Percentiles rank a stretch among this genome's conserved stretches.
These are phyloP conservation scores for Mortierella sp. DNA, from an alignment of 371 early-diverging fungal genomes.

Conservation along the genomic window DNA sequence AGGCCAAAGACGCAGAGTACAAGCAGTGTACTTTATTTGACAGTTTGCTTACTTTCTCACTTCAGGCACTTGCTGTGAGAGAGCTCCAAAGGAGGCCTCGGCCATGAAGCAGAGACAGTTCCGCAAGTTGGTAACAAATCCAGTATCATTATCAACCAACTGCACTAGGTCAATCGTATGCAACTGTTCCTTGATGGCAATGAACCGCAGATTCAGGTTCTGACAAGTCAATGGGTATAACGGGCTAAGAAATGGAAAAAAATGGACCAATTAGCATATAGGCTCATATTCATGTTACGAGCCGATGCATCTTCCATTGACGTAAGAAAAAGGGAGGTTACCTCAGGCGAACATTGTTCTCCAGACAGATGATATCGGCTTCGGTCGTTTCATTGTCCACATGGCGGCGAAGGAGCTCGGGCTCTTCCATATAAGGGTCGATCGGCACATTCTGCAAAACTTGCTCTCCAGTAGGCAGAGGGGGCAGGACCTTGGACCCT, in stretches of 20 bases:
- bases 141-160: slow-evolving; percentile 79
- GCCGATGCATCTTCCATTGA: not conserved
- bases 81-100: slow-evolving; percentile 56
- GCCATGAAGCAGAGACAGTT: slow-evolving; percentile 62
- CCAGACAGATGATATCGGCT: slow-evolving; percentile 80
- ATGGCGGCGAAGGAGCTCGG: slow-evolving; percentile 74
- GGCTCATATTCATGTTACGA: not conserved
- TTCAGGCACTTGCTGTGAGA: slow-evolving; percentile 50
- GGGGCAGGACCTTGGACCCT: slow-evolving; percentile 61
- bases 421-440: slow-evolving; percentile 75
- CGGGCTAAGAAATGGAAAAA: slow-evolving; percentile 62
- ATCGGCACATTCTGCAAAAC: slow-evolving; percentile 62
- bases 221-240: slow-evolving; percentile 79
- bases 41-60: slow-evolving; percentile 15
- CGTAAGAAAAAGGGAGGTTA: slow-evolving; percentile 29
- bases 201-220: slow-evolving; percentile 81
- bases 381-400: slow-evolving; percentile 78
- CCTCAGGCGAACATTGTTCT: slow-evolving; percentile 76
- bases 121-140: slow-evolving; percentile 75
- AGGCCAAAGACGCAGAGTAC: not conserved
- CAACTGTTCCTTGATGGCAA: slow-evolving; percentile 80
- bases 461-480: slow-evolving; percentile 61
- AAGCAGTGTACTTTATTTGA: not conserved
- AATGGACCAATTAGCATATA: not conserved
- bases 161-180: slow-evolving; percentile 79